Evolutionary conservation across 2,329 filamentous ascomycete species (phyloP), one percentile per base, ranked within the genome.

Genomic region (Zymoseptoria pseudotritici): DNA sequence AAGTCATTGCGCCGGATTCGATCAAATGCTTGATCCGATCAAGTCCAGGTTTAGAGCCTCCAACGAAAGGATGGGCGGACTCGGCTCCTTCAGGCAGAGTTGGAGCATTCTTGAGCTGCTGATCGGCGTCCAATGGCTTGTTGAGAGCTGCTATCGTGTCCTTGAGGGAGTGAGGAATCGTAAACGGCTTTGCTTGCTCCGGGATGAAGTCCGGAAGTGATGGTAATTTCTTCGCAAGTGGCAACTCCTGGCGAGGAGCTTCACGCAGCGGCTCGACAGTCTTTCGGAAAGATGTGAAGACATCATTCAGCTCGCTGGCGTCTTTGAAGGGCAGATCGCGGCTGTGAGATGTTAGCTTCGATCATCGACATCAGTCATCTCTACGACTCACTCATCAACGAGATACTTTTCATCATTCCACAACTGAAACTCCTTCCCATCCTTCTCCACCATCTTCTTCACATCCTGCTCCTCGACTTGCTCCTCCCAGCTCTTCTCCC

Each of bases 381-480:
- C 26, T 29, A 21, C 19, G 22, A 82, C 87, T 74, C 77, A 92
- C 89, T 92, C 88, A 67, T 92, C 86, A 55, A 92, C 79, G 61
- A 86, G 86, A 66, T 89, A 92, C 71, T 92, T 93, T 72, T 91
- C 89, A 66, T 93, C 89, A 0, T 74, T 73, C 83, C 86, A 91
- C 0, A 85, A 60, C 70, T 83, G 82, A 71, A 90, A 89, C 1
- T 84, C 79, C 3, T 85, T 77, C 0, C 77, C 78, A 2, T 79
- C 74, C 11, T 79, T 71, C 21, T 80, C 73, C 58, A 87, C 86
- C 0, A 83, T 69, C 0, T 75, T 70, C 26, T 79, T 77, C 1
- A 90, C 77, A 0, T 76, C 76, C 21, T 77, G 73, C 66, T 91
- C 85, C 57, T 92, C 88, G 4, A 75, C 72, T 59, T 82, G 80